Base-by-base conservation (phyloP, 169 alveolate genomes). In the Plasmodium vinckei region DNA sequence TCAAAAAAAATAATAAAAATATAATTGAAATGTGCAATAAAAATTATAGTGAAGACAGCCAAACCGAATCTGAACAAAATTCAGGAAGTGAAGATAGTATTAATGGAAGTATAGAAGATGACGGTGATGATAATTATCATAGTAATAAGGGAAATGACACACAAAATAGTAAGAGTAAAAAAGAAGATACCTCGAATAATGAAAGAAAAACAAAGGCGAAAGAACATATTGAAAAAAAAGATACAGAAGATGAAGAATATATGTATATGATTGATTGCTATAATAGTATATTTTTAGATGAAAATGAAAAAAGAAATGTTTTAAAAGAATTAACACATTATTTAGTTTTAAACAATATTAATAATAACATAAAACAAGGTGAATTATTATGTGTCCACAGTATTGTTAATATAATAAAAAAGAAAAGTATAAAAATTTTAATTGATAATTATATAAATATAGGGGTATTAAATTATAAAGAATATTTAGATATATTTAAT, bases 381-480 rank as follows among this genome's bases (percentile, higher is more conserved):
- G 90, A 94, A 59, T 70, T 95, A 25, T 68, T 95, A 56, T 86
- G 94, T 42, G 95, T 89, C 23, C 97, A 95, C 65, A 92, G 95
- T 33, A 82, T 94, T 75, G 94, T 93, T 57, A 95, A 95, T 65
- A 92, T 93, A 42, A 91, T 94, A 65, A 92, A 96, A 61, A 95
- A 94, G 84, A 92, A 92, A 75, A 79, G 95, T 47, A 94, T 95
- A 57, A 88, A 75, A 53, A 93, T 72, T 75, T 87, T 95, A 87
- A 75, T 95, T 9, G 90, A 93, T 57, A 93, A 94, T 71, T 94
- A 95, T 88, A 90, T 94, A 42, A 93, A 92, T 56, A 91, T 94
- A 33, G 91, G 91, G 15, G 91, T 86, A 3, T 53, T 86, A 27
- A 86, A 71, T 59, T 86, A 86, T 60, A 86, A 44, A 46, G 87